phyloP scores from a whole-genome alignment of 768 basidiomycete species.

The Pholiota microspora region DNA sequence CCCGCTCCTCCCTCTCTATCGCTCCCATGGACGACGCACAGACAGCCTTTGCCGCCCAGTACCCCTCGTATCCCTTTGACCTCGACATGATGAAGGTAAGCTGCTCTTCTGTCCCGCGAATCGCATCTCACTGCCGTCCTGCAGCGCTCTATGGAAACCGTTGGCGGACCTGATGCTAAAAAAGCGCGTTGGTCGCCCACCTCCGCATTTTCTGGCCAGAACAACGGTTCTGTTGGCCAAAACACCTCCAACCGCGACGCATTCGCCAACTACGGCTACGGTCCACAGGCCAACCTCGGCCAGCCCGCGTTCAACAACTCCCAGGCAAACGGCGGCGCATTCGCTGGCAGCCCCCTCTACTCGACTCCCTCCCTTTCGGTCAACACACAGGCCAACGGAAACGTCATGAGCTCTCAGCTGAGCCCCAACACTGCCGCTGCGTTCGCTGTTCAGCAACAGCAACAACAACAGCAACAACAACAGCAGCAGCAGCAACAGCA shows the following conservation, averaged over 20 bases:
- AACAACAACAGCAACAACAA: constrained; percentile 44
- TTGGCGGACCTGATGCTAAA: constrained; percentile 81
- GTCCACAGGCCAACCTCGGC: constrained; percentile 64
- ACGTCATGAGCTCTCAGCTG: constrained; percentile 53
- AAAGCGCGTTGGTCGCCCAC: constrained; percentile 89
- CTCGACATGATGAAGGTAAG: constrained; percentile 91
- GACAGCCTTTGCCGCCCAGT: constrained; percentile 66
- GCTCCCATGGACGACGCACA: constrained; percentile 71
- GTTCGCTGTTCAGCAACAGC: constrained; percentile 43
- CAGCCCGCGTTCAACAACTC: constrained; percentile 54
- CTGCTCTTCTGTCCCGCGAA: constrained; percentile 5
- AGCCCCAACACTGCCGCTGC: constrained; percentile 67
- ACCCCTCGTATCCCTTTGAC: constrained; percentile 73
- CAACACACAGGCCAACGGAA: constrained; percentile 58
- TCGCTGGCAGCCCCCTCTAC: constrained; percentile 62
- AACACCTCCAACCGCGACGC: constrained; percentile 54
- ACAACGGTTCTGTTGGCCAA: constrained; percentile 30
- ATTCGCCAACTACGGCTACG: constrained; percentile 88
- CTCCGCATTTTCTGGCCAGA: constrained; percentile 41
- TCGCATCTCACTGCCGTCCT: constrained; percentile 3
- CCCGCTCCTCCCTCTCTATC: constrained; percentile 27
- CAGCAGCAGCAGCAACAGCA: constrained; percentile 39
- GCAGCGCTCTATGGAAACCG: constrained; percentile 84
- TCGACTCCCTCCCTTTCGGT: constrained; percentile 69
- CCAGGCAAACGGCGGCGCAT: constrained; percentile 41